Conservation (phyloP, 768 basidiomycete species). For the Coprinopsis sp. region DNA sequence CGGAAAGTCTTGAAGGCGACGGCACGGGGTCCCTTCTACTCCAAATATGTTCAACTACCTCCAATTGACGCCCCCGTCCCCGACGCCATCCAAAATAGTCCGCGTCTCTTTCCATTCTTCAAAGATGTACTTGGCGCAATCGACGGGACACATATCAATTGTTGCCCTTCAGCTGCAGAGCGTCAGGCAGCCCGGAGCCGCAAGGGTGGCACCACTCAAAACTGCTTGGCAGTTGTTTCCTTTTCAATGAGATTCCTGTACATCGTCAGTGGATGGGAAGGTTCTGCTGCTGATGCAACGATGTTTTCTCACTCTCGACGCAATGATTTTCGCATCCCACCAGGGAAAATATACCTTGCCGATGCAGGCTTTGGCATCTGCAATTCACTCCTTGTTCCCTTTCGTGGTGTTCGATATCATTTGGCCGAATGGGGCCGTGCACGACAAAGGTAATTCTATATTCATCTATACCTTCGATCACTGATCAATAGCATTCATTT, state of each 20-base stretch:
- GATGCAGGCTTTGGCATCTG: slow-evolving; percentile 27
- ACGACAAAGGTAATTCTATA: slow-evolving; percentile 7
- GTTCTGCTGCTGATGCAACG: slow-evolving; percentile 29
- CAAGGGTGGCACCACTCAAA: slow-evolving; percentile 34
- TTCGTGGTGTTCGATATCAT: slow-evolving; percentile 27
- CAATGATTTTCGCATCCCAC: slow-evolving; percentile 21
- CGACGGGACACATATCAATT: slow-evolving; percentile 29
- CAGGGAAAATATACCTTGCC: slow-evolving; percentile 24
- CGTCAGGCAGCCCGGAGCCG: slow-evolving; percentile 17
- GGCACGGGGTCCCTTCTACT: slow-evolving; percentile 9
- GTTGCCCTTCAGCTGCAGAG: slow-evolving; percentile 13
- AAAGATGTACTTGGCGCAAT: slow-evolving; percentile 22
- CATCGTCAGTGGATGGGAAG: slow-evolving; percentile 37
- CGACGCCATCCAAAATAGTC: slow-evolving; percentile 17
- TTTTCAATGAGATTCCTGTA: slow-evolving; percentile 35
- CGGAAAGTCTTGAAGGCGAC: not conserved
- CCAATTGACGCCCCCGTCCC: slow-evolving; percentile 12
- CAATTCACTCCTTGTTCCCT: slow-evolving; percentile 27
- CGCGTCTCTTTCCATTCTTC: slow-evolving; percentile 23
- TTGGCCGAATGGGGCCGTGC: slow-evolving; percentile 27
- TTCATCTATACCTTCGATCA: slow-evolving; percentile 7
- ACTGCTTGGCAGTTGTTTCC: slow-evolving; percentile 29
- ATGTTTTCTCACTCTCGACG: slow-evolving; percentile 29
- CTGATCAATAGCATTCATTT: slow-evolving; percentile 18
- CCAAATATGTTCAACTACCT: slow-evolving; percentile 16